phyloP scores from a whole-genome alignment of 106 monocot genomes.

The Dendrobium officinale region DNA sequence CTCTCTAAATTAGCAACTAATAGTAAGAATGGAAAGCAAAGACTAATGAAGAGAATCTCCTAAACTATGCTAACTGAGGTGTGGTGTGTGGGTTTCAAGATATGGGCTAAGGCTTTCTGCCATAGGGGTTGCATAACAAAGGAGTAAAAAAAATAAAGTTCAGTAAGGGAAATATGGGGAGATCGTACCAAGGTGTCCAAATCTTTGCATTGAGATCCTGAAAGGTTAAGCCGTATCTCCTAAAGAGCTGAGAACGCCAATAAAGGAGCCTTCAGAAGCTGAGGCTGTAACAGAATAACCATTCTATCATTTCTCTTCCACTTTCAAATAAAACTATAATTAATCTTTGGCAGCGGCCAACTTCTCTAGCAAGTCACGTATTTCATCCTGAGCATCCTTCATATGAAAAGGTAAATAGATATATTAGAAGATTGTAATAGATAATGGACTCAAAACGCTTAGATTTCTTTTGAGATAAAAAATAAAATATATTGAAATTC shows the following conservation, averaged over 20 bases:
- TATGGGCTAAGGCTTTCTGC: no score
- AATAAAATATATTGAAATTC: neutral
- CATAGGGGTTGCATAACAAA: no score
- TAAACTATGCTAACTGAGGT: no score
- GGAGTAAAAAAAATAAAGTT: no score
- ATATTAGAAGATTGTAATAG: neutral
- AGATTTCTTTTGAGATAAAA: neutral
- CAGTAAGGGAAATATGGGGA: neutral
- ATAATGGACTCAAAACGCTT: no score
- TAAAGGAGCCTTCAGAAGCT: no score
- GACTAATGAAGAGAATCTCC: no score
- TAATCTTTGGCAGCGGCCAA: neutral
- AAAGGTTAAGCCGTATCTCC: neutral
- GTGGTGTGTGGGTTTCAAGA: no score
- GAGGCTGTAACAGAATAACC: no score
- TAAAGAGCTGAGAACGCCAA: no score
- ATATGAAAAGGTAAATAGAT: neutral
- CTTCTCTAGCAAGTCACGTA: constrained; percentile 15
- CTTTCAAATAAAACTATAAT: neutral
- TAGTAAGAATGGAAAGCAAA: no score
- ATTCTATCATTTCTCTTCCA: neutral
- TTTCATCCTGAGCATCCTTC: constrained; percentile 21
- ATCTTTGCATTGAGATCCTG: neutral
- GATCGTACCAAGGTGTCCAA: neutral
- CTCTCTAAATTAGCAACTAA: no score